Conservation (phyloP, 495 filamentous ascomycete species). For the Neurospora sp. region DNA sequence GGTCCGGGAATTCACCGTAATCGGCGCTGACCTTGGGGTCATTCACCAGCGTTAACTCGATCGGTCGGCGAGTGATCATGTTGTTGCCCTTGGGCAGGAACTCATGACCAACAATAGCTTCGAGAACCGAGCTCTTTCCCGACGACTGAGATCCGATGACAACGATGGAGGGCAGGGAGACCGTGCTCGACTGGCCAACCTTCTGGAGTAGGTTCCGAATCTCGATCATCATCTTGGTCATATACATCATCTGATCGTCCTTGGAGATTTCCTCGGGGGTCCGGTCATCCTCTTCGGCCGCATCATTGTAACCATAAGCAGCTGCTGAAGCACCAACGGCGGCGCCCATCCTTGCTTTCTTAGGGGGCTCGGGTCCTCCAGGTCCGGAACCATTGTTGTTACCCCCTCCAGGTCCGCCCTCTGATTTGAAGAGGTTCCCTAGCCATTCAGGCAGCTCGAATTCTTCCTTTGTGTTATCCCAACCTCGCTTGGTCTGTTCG, state of each 20-base stretch:
- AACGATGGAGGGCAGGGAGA: constrained; percentile 90
- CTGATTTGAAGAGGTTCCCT: constrained; percentile 55
- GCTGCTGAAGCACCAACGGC: constrained; percentile 53
- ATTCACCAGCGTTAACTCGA: constrained; percentile 94
- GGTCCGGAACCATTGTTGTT: constrained; percentile 28
- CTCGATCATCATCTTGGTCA: constrained; percentile 99
- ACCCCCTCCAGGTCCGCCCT: constrained; percentile 39
- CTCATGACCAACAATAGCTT: constrained; percentile 96
- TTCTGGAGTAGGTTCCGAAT: constrained; percentile 84
- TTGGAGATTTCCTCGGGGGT: constrained; percentile 52
- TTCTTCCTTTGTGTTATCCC: constrained; percentile 72
- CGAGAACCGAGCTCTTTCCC: constrained; percentile 93
- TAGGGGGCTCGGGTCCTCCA: constrained; percentile 38
- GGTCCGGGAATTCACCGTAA: constrained; percentile 92
- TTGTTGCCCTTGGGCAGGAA: constrained; percentile 96
- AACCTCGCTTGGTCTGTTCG: constrained; percentile 67
- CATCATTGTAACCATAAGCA: constrained; percentile 67
- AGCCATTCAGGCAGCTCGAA: constrained; percentile 80
- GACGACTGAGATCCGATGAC: constrained; percentile 98
- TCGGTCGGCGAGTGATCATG: constrained; percentile 95
- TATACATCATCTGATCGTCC: constrained; percentile 99
- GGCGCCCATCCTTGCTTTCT: constrained; percentile 51
- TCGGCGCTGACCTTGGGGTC: constrained; percentile 83
- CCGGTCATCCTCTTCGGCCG: constrained; percentile 60
- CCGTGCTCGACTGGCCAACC: constrained; percentile 78